Percentiles rank a stretch among this genome's conserved stretches.
phyloP scores from a whole-genome alignment of 768 basidiomycete genomes.

The Pilatotrama ljubarskyi region DNA sequence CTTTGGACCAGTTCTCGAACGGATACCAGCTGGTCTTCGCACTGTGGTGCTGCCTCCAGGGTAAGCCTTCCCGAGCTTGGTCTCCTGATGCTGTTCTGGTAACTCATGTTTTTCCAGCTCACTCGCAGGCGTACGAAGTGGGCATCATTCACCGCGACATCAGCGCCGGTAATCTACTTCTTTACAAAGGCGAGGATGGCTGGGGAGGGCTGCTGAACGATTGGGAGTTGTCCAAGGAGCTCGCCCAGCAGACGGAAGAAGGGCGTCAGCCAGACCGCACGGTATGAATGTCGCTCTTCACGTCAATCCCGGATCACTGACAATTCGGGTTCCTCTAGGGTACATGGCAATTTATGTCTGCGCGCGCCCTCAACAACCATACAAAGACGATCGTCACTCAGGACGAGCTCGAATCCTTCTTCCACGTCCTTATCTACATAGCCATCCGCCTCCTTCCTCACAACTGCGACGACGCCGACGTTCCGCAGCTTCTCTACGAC shows the following conservation, averaged over 20 bases:
- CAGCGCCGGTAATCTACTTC: constrained; percentile 10
- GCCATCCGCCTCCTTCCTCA: constrained; percentile 16
- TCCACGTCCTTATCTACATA: constrained; percentile 3
- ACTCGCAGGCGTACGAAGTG: not conserved
- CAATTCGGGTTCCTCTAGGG: too few species aligned
- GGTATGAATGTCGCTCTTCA: not conserved
- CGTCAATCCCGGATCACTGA: too few species aligned
- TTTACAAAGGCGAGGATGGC: not conserved
- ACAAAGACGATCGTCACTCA: not conserved
- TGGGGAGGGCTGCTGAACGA: not conserved
- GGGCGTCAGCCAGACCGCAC: not conserved
- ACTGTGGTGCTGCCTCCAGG: not conserved
- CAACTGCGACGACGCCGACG: constrained; percentile 12
- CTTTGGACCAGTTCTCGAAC: not conserved
- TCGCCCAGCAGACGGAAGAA: not conserved
- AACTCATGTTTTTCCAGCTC: not conserved
- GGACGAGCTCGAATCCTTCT: constrained; percentile 13
- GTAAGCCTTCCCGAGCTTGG: not conserved
- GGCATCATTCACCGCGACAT: constrained; percentile 9
- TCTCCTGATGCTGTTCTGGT: not conserved
- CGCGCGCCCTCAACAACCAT: not conserved
- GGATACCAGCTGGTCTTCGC: not conserved
- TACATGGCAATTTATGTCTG: constrained; percentile 11
- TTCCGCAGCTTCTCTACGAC: constrained; percentile 4
- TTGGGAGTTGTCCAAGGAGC: constrained; percentile 2